Conservation (phyloP, 257 asterid genomes). For the Oldenlandia corymbosa region DNA sequence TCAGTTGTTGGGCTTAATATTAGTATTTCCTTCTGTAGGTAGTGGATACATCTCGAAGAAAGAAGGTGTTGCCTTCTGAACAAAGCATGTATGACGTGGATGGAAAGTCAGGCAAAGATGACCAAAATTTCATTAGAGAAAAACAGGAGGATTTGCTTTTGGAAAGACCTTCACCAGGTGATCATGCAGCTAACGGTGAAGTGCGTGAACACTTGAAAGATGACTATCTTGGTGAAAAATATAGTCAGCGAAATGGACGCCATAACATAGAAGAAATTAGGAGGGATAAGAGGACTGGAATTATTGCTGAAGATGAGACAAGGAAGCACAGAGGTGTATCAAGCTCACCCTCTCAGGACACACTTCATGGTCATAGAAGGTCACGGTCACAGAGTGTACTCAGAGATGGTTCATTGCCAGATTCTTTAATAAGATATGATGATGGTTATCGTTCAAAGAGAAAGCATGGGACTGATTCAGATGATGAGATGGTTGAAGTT, state of each 20-base stretch:
- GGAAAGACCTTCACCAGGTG: constrained; percentile 25
- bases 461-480: constrained; percentile 36
- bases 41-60: constrained; percentile 15
- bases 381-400: constrained; percentile 59
- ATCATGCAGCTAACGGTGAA: constrained; percentile 36
- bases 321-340: constrained; percentile 26
- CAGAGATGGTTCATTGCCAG: constrained; percentile 39
- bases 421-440: constrained; percentile 18
- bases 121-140: constrained; percentile 9
- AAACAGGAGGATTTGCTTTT: constrained; percentile 24
- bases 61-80: constrained; percentile 16
- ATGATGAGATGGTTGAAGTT: constrained; percentile 38
- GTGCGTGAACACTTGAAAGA: constrained; percentile 21
- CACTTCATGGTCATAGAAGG: constrained; percentile 40
- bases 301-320: constrained; percentile 29
- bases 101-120: constrained; percentile 29
- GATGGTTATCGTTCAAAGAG: constrained; percentile 32
- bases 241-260: constrained; percentile 22
- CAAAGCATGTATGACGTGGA: constrained; percentile 21
- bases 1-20: constrained; percentile 13
- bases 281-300: constrained; percentile 23
- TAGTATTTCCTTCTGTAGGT: constrained; percentile 34
- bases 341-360: constrained; percentile 31
- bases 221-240: constrained; percentile 19
- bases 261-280: constrained; percentile 29